Base-by-base conservation (phyloP, 2,329 filamentous ascomycete species). In the Rutstroemia sp. region DNA sequence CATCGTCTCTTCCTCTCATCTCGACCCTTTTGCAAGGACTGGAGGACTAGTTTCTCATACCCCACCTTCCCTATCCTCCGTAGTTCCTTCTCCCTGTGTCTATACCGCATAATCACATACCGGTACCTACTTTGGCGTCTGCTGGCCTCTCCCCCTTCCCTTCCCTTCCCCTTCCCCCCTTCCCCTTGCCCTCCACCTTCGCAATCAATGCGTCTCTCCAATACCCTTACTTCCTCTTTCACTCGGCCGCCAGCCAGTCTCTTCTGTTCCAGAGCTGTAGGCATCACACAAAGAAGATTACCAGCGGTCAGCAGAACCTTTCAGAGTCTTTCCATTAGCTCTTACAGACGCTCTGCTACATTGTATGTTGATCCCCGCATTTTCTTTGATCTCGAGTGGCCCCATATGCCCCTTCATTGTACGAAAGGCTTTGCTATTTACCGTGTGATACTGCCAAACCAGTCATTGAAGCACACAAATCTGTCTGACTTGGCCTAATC, bases 201-300 rank as follows among this genome's bases (percentile, higher is more conserved):
- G 39, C 25, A 10, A 21, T 59, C 64, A 64, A 69, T 69, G 67
- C 67, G 64, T 65, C 54, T 64, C 59, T 57, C 64, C 39, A 64
- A 58, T 49, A 62, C 59, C 51, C 51, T 65, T 60, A 53, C 62
- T 58, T 62, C 58, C 38, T 51, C 55, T 45, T 57, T 61, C 45
- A 55, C 57, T 46, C 66, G 66, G 30, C 65, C 67, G 27, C 54
- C 62, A 21, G 51, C 61, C 39, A 64, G 54, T 57, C 48, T 58
- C 40, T 47, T 59, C 52, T 54, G 58, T 59, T 58, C 60, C 4
- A 34, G 30, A 34, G 30, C 30, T 34, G 30, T 48, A 39, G 48
- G 30, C 46, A 51, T 39, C 57, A 57, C 57, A 51, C 62, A 63
- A 56, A 64, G 60, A 61, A 64, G 61, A 62, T 40, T 52, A 44